Base-by-base conservation (phyloP, 1,284 basidiomycete species). In the Ceratobasidium sp. region DNA sequence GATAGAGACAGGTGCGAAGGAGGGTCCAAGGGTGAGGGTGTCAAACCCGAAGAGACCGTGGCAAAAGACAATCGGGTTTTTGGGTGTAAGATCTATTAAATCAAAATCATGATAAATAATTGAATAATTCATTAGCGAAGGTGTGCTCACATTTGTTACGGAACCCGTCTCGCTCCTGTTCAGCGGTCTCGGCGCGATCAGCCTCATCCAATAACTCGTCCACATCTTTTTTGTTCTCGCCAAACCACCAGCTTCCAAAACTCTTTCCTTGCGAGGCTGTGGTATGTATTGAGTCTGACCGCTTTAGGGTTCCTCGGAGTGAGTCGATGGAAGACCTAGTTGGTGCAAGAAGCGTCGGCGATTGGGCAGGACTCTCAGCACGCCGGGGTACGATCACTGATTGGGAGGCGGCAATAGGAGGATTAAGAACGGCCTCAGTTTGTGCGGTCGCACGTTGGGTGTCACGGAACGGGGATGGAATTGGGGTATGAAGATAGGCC, bases 31-130 rank as follows among this genome's bases (percentile, higher is more conserved):
- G 4, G 89, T 92, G 79, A 94, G 90, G 0, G 91, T 91, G 83
- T 96, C 94, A 82, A 96, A 96, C 4, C 96, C 96, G 1, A 98
- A 88, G 1, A 98, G 88, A 9, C 97, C 96, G 82, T 98, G 96
- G 81, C 96, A 97, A 84, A 98, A 97, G 2, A 98, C 93, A 62
- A 98, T 85, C 0, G 96, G 96, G 81, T 95, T 90, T 79, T 90
- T 89, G 0, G 96, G 93, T 1, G 94, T 88, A 1, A 89, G 88
- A 83, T 96, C 92, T 93, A 81, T 10, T 79, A 73, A 38, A 40
- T 80, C 42, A 65, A 59, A 74, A 64, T 59, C 20, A 40, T 38
- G 48, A 48, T 69, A 61, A 76, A 44, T 62, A 64, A 5, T 10
- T 75, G 0, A 26, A 20, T 59, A 57, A 61, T 13, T 33, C 17